A percentile compares a stretch with the other conserved stretches of the same genome.
Conservation (phyloP, 768 basidiomycete species). For the Coprinellus aureogranulatus region DNA sequence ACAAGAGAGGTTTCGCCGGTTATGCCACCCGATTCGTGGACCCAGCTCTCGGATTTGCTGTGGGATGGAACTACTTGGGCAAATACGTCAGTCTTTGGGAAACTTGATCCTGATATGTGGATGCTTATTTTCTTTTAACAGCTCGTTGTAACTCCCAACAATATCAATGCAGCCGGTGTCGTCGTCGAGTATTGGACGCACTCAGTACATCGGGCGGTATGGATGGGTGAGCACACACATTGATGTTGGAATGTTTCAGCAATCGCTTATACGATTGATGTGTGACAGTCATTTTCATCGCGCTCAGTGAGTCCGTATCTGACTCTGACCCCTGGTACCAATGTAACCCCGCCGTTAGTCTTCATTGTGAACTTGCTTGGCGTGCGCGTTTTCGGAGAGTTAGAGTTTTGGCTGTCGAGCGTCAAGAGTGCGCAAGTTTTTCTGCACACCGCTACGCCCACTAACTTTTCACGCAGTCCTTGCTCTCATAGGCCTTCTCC, state of each 20-base stretch:
- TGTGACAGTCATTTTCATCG: slow-evolving; percentile 52
- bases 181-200: slow-evolving; percentile 49
- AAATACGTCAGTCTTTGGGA: slow-evolving; percentile 42
- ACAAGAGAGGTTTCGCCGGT: slow-evolving; percentile 60
- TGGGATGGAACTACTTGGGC: slow-evolving; percentile 63
- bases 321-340: not conserved
- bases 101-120: not conserved
- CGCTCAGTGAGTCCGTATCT: slow-evolving; percentile 40
- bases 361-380: slow-evolving; percentile 58
- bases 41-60: slow-evolving; percentile 64
- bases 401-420: slow-evolving; percentile 73
- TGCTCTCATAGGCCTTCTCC: slow-evolving; percentile 46
- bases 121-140: slow-evolving; percentile 19
- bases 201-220: slow-evolving; percentile 45
- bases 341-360: slow-evolving; percentile 29
- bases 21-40: slow-evolving; percentile 67
- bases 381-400: slow-evolving; percentile 65
- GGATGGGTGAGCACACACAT: slow-evolving; percentile 55
- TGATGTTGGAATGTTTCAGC: no score
- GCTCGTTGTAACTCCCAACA: slow-evolving; percentile 64
- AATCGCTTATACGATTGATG: no score
- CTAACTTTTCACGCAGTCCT: slow-evolving; percentile 29
- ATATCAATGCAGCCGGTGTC: slow-evolving; percentile 60
- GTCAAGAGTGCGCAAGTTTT: slow-evolving; percentile 55
- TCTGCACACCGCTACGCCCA: not conserved